Base-by-base conservation (phyloP, 2,329 filamentous ascomycete genomes). In the Cercospora beticola region DNA sequence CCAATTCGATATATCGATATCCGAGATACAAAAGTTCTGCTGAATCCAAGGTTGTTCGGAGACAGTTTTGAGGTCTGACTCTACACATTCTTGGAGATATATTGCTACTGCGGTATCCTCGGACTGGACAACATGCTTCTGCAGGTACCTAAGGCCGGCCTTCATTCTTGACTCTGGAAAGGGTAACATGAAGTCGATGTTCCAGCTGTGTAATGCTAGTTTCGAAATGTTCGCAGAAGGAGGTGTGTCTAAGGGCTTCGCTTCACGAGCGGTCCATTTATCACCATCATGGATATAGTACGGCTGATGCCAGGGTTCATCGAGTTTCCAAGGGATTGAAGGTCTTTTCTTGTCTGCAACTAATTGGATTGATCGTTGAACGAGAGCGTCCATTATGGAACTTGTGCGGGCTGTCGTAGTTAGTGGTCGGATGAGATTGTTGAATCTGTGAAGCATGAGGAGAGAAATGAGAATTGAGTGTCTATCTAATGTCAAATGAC, bases 61-160 rank as follows among this genome's bases (percentile, higher is more conserved):
- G 59, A 88, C 84, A 0, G 82, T 76, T 5, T 69, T 23, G 7
- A 88, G 76, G 67, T 87, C 85, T 0, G 79, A 78, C 0, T 74
- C 70, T 6, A 80, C 76, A 79, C 86, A 87, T 74, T 88, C 86
- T 70, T 87, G 85, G 1, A 88, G 76, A 74, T 84, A 83, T 67
- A 87, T 80, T 4, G 86, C 75, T 2, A 76, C 68, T 0, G 83
- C 77, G 5, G 68, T 71, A 9, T 46, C 30, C 1, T 72, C 66
- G 10, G 68, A 54, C 2, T 46, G 7, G 2, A 23, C 5, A 18
- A 33, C n/a, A 26, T 43, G 61, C 5, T 56, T 12, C 14, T 80
- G 65, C 30, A 84, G 78, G 71, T 84, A 76, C 5, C 72, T 60
- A 3, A 85, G 71, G 1, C 81, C 83, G 4, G 77, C 77, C 1